These are phyloP conservation scores for Boletellus ananas DNA, from an alignment of 768 basidiomycete genomes.

Conservation along the genomic window DNA sequence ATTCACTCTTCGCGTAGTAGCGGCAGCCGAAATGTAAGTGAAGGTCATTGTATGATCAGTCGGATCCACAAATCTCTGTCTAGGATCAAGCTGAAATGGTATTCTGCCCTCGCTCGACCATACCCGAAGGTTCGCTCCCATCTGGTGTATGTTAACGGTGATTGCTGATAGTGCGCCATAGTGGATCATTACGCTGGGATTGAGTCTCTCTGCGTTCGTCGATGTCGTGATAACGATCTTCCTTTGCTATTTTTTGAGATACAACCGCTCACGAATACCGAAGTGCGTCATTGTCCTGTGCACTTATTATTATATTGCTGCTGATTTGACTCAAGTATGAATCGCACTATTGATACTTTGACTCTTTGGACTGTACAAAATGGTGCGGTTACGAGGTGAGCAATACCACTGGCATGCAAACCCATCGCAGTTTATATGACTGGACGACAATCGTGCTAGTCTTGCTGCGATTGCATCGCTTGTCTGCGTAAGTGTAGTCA, in stretches of 20 bases:
- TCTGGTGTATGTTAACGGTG: background rate
- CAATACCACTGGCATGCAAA: background rate
- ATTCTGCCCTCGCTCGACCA: conserved; percentile 1
- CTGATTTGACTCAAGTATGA: conserved; percentile 11
- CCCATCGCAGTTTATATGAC: too few species aligned
- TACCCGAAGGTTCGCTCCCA: conserved; percentile 11
- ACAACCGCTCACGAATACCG: conserved; percentile 35
- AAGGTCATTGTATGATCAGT: background rate
- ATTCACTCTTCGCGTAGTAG: conserved; percentile 9
- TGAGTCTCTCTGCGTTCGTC: conserved; percentile 42
- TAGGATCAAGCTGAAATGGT: conserved; percentile 15
- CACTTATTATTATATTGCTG: background rate
- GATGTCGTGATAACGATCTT: conserved; percentile 44
- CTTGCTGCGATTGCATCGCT: conserved; percentile 14
- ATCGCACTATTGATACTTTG: conserved; percentile 19
- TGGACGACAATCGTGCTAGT: conserved; percentile 4
- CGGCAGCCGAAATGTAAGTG: conserved; percentile 21
- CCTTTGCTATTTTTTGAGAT: conserved; percentile 41
- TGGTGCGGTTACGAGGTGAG: conserved; percentile 21
- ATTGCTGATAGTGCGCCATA: conserved; percentile 14
- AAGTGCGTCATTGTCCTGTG: conserved; percentile 27
- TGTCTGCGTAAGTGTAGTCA: conserved; percentile 13
- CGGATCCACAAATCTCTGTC: background rate
- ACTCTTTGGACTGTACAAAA: conserved; percentile 22
- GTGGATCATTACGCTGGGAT: conserved; percentile 46